phyloP scores from a whole-genome alignment of 331 rosid genomes.

The Quercus lobata region DNA sequence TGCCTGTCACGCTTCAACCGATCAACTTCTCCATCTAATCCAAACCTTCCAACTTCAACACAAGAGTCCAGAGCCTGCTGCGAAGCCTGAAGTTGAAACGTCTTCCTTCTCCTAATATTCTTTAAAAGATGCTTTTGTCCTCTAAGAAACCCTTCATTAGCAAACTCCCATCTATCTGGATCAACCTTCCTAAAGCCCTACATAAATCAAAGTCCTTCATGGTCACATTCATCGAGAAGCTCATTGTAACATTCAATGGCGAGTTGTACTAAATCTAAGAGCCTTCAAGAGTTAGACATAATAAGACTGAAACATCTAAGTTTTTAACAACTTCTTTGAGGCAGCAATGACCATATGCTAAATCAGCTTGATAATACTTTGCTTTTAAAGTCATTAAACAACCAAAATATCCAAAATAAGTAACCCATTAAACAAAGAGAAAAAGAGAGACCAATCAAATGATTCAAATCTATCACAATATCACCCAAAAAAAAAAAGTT shows the following conservation, averaged over 20 bases:
- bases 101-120: conserved; percentile 63
- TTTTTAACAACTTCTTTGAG: background rate
- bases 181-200: conserved; percentile 91
- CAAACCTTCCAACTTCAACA: conserved; percentile 71
- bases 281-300: background rate
- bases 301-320: background rate
- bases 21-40: conserved; percentile 58
- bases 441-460: conserved; percentile 11
- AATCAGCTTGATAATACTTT: background rate
- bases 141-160: conserved; percentile 76
- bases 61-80: conserved; percentile 52
- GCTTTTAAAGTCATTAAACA: conserved; percentile 22
- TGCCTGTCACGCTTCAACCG: conserved; percentile 63
- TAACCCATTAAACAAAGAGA: background rate
- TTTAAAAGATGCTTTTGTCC: conserved; percentile 67
- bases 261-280: background rate
- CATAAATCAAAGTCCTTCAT: conserved; percentile 30
- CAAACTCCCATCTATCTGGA: conserved; percentile 92
- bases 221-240: conserved; percentile 13
- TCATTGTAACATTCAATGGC: background rate
- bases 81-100: conserved; percentile 25
- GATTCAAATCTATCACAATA: no score
- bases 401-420: conserved; percentile 9
- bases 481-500: background rate
- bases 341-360: background rate